A percentile compares a stretch with the other conserved stretches of the same genome.
These are phyloP conservation scores for Albifimbria verrucaria DNA, from an alignment of 2,329 filamentous ascomycete genomes.

Conservation along the genomic window DNA sequence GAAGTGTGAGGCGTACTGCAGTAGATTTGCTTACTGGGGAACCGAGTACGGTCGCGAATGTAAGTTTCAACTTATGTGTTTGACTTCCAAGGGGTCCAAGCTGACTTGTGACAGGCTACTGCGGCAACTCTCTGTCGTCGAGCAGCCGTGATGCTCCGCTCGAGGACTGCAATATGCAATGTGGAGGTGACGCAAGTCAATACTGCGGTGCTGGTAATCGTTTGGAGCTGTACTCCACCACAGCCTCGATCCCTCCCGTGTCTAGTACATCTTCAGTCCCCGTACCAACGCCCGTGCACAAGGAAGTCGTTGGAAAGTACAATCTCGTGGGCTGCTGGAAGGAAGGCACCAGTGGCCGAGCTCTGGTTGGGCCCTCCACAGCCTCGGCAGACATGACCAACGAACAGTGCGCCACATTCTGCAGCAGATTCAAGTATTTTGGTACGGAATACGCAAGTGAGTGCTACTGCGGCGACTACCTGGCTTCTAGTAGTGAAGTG, in stretches of 20 bases:
- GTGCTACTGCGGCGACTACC: slow-evolving; percentile 35
- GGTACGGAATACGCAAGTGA: slow-evolving; percentile 36
- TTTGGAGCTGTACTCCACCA: slow-evolving; percentile 41
- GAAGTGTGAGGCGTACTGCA: slow-evolving; percentile 43
- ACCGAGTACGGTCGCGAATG: slow-evolving; percentile 52
- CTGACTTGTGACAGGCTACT: slow-evolving; percentile 34
- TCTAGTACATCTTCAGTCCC: slow-evolving; percentile 14
- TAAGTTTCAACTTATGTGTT: slow-evolving; percentile 18
- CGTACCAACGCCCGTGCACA: slow-evolving; percentile 19
- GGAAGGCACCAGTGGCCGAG: slow-evolving; percentile 31
- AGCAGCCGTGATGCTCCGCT: slow-evolving; percentile 24
- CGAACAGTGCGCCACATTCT: slow-evolving; percentile 29
- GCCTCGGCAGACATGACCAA: slow-evolving; percentile 27
- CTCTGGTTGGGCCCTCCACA: slow-evolving; percentile 26
- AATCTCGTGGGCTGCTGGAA: slow-evolving; percentile 38
- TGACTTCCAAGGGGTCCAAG: not conserved
- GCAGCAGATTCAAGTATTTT: slow-evolving; percentile 35
- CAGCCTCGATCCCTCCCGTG: slow-evolving; percentile 24
- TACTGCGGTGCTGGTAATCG: slow-evolving; percentile 41
- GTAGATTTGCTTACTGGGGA: slow-evolving; percentile 44
- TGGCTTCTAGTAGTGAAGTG: slow-evolving; percentile 20
- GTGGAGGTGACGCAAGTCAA: slow-evolving; percentile 36
- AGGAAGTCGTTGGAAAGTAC: slow-evolving; percentile 13
- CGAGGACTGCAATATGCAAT: slow-evolving; percentile 34
- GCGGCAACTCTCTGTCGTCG: slow-evolving; percentile 38